phyloP scores from a whole-genome alignment of 495 filamentous ascomycete genomes.

The Tetracladium marchalianum region DNA sequence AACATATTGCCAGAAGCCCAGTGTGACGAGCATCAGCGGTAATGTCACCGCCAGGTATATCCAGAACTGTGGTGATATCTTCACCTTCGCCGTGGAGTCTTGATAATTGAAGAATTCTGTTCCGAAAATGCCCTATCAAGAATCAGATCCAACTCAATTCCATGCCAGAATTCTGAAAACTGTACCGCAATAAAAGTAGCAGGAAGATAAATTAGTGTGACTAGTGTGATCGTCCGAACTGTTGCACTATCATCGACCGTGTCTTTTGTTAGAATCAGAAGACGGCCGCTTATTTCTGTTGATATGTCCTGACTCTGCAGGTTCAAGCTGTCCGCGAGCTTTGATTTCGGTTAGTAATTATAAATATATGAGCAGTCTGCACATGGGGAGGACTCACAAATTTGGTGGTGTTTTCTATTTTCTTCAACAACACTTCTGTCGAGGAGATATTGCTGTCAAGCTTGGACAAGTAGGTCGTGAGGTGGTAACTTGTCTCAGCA shows the following conservation, averaged over 20 bases:
- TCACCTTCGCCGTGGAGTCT: constrained; percentile 11
- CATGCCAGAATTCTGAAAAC: neutral
- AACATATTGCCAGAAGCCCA: constrained; percentile 19
- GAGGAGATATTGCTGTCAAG: neutral
- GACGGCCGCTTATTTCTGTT: constrained; percentile 2
- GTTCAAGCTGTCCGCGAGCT: constrained; percentile 4
- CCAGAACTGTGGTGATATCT: constrained; percentile 27
- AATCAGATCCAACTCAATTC: neutral
- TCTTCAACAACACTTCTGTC: neutral
- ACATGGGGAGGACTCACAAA: neutral
- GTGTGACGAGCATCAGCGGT: constrained; percentile 21
- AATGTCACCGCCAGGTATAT: constrained; percentile 24
- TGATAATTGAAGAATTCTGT: constrained; percentile 31
- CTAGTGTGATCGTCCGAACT: constrained; percentile 5
- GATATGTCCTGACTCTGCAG: constrained; percentile 7
- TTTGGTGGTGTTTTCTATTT: neutral
- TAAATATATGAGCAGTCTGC: neutral
- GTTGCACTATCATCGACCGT: constrained; percentile 12
- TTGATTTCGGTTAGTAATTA: neutral
- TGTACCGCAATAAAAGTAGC: constrained; percentile 9
- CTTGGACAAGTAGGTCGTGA: neutral
- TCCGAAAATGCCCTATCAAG: constrained; percentile 25
- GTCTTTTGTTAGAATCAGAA: constrained; percentile 9
- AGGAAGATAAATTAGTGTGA: constrained; percentile 8
- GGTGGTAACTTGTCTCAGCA: neutral